A percentile compares a stretch with the other conserved stretches of the same genome.
Conservation (phyloP, 2,329 filamentous ascomycete species). For the Parascedosporium putredinis region DNA sequence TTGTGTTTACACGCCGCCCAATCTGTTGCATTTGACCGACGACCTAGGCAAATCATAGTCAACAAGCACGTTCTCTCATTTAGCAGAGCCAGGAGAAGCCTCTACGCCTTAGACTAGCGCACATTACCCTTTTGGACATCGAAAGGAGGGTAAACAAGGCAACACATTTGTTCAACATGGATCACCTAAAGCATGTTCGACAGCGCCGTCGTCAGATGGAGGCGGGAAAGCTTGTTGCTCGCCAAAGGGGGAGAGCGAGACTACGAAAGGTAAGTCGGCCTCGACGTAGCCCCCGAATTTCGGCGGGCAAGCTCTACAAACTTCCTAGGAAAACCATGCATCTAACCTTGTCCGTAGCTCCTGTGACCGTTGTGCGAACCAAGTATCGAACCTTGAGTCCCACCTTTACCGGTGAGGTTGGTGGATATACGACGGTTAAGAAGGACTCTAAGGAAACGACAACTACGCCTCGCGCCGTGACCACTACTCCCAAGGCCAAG, state of each 20-base stretch:
- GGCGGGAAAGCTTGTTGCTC: background rate
- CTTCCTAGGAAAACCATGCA: too few relatives aligned
- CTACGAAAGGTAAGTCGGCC: conserved; percentile 4
- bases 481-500: conserved; percentile 16
- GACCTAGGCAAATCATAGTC: too few relatives aligned
- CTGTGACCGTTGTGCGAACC: conserved; percentile 3
- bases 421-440: conserved; percentile 9
- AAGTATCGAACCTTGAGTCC: conserved; percentile 2
- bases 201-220: conserved; percentile 3
- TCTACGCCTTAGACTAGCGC: too few relatives aligned
- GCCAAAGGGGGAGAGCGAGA: conserved; percentile 1
- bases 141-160: too few relatives aligned
- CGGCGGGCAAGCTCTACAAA: too few relatives aligned
- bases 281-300: too few relatives aligned
- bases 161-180: too few relatives aligned
- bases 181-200: background rate
- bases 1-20: background rate
- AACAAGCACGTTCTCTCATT: too few relatives aligned
- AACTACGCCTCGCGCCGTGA: background rate
- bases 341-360: background rate
- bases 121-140: too few relatives aligned
- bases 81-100: too few relatives aligned
- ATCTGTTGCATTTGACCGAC: too few relatives aligned
- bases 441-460: background rate
- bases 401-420: conserved; percentile 2